Evolutionary conservation across 805 yeast genomes (phyloP).

Genomic region (Candida oleophila): DNA sequence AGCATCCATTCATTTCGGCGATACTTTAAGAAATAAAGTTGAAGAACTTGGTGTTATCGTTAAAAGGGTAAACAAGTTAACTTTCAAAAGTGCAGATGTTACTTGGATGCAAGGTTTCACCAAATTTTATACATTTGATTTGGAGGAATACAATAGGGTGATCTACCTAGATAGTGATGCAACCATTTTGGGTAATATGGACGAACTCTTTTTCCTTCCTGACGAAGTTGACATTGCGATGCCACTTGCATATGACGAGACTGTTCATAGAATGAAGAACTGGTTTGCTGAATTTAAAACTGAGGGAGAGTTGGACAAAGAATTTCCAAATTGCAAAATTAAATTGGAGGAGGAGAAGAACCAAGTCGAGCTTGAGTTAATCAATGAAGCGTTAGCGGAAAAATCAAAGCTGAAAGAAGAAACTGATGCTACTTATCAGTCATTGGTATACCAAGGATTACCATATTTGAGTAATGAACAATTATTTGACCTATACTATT

Average conservation of each 20-base stretch:
- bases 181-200: constrained; percentile 22
- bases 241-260: constrained; percentile 41
- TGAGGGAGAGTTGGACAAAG: not conserved
- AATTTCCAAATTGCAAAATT: not conserved
- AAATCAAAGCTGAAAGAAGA: not conserved
- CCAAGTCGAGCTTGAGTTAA: not conserved
- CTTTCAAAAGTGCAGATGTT: constrained; percentile 9
- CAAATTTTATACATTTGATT: constrained; percentile 52
- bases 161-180: constrained; percentile 48
- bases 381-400: not conserved
- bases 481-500: constrained; percentile 14
- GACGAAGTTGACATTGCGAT: constrained; percentile 43
- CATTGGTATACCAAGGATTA: not conserved
- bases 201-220: constrained; percentile 53
- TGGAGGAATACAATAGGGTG: constrained; percentile 49
- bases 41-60: not conserved
- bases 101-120: constrained; percentile 55
- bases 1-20: not conserved
- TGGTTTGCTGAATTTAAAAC: not conserved
- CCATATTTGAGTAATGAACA: not conserved
- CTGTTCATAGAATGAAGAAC: not conserved
- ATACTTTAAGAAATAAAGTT: not conserved
- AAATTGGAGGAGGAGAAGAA: not conserved
- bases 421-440: not conserved
- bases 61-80: constrained; percentile 4